These are phyloP conservation scores for apple (Malus domestica) DNA, from an alignment of 306 rosid species.

Conservation along the genomic window DNA sequence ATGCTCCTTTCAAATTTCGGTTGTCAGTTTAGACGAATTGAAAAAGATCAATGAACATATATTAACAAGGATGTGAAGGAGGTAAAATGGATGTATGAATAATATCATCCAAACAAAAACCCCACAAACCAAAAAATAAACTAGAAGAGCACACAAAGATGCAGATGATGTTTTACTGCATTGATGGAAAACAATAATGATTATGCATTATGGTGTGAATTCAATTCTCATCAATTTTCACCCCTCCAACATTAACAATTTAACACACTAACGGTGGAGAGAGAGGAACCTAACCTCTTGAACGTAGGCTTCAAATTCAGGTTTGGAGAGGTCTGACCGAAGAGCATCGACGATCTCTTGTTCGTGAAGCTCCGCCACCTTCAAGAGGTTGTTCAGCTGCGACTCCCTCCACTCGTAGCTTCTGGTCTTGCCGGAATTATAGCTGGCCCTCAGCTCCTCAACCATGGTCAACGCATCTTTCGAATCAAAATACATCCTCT, in stretches of 20 bases:
- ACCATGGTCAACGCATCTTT: slow-evolving; percentile 32
- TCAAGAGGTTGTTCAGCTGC: slow-evolving; percentile 34
- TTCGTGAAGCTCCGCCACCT: slow-evolving; percentile 24
- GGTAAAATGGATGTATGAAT: too few species aligned
- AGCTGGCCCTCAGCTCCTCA: slow-evolving; percentile 29
- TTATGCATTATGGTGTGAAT: too few species aligned
- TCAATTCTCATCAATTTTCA: too few species aligned
- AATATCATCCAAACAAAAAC: neutral
- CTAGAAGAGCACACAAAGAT: too few species aligned
- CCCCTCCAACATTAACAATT: too few species aligned
- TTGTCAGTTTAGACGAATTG: too few species aligned
- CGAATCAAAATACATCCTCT: slow-evolving; percentile 14
- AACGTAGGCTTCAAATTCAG: slow-evolving; percentile 22
- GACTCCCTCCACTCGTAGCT: slow-evolving; percentile 53
- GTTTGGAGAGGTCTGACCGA: slow-evolving; percentile 40
- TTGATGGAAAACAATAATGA: too few species aligned
- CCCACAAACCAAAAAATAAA: neutral
- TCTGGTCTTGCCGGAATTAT: slow-evolving; percentile 35
- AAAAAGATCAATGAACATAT: too few species aligned
- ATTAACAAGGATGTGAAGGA: too few species aligned
- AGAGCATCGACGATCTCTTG: slow-evolving; percentile 37
- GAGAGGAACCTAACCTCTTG: slow-evolving; percentile 26
- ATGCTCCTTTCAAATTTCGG: too few species aligned
- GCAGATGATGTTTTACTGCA: too few species aligned
- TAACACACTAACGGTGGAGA: too few species aligned